These are phyloP conservation scores for Rhizomucor pusillus DNA, from an alignment of 371 early-diverging fungal species.

Conservation along the genomic window DNA sequence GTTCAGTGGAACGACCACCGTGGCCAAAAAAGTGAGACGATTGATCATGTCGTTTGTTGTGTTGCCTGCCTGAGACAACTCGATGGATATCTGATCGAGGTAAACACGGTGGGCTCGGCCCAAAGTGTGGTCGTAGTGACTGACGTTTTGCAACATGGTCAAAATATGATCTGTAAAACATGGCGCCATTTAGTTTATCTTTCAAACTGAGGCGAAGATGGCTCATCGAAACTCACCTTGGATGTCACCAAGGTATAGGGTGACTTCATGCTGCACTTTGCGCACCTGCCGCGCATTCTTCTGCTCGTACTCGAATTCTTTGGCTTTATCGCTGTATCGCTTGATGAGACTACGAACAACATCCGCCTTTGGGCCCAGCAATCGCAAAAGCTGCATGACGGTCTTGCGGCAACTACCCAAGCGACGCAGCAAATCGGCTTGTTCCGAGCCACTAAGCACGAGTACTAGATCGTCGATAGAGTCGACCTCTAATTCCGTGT, in stretches of 20 bases:
- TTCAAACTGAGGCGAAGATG: no score
- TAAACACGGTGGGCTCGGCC: slow-evolving; percentile 93
- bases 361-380: slow-evolving; percentile 81
- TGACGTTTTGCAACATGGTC: slow-evolving; percentile 90
- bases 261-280: slow-evolving; percentile 48
- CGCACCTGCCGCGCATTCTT: slow-evolving; percentile 25
- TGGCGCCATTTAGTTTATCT: no score
- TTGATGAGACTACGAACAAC: slow-evolving; percentile 72
- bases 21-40: slow-evolving; percentile 87
- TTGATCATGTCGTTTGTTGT: slow-evolving; percentile 90
- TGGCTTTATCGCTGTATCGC: slow-evolving; percentile 53
- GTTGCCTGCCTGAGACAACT: slow-evolving; percentile 92
- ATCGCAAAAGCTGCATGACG: slow-evolving; percentile 75
- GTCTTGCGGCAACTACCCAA: slow-evolving; percentile 83
- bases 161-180: slow-evolving; percentile 79
- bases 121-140: slow-evolving; percentile 88
- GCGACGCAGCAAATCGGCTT: slow-evolving; percentile 83
- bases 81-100: slow-evolving; percentile 94
- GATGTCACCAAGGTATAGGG: slow-evolving; percentile 87
- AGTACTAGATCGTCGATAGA: slow-evolving; percentile 89
- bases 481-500: slow-evolving; percentile 86
- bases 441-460: slow-evolving; percentile 70
- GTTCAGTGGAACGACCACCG: slow-evolving; percentile 86
- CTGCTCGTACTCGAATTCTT: slow-evolving; percentile 32
- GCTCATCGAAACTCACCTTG: slow-evolving; percentile 63